phyloP scores from a whole-genome alignment of 164 flowering plant genomes.

The Cinnamomum chago region DNA sequence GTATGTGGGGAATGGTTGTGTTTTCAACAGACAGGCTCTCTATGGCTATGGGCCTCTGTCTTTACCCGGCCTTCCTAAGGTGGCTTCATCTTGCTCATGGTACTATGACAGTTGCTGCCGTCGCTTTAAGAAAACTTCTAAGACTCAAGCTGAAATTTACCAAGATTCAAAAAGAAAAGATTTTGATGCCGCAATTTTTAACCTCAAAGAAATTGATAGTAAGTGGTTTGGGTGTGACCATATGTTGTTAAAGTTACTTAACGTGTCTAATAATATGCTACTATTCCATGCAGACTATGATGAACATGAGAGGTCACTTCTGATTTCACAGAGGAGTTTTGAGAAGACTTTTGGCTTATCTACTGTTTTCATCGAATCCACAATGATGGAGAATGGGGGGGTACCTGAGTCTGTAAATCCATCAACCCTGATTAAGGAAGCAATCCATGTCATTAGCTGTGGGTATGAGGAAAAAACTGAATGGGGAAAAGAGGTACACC shows the following conservation, averaged over 20 bases:
- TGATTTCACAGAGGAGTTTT: constrained; percentile 89
- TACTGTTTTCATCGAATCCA: constrained; percentile 89
- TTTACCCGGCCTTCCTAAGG: constrained; percentile 53
- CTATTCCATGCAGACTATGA: constrained; percentile 63
- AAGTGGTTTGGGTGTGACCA: constrained; percentile 23
- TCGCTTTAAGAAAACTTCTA: constrained; percentile 62
- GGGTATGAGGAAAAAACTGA: constrained; percentile 97
- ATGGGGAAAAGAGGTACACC: constrained; percentile 93
- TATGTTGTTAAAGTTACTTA: background rate
- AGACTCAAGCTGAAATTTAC: constrained; percentile 59
- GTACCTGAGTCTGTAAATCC: constrained; percentile 75
- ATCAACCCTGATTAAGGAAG: constrained; percentile 77
- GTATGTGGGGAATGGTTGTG: constrained; percentile 96
- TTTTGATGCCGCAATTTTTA: constrained; percentile 89
- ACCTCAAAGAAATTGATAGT: constrained; percentile 91
- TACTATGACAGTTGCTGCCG: constrained; percentile 61
- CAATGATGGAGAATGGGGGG: constrained; percentile 94
- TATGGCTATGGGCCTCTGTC: constrained; percentile 92
- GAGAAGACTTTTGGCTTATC: constrained; percentile 95
- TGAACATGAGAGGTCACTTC: constrained; percentile 80
- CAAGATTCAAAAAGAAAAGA: constrained; percentile 83
- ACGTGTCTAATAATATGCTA: background rate
- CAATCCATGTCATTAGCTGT: constrained; percentile 96
- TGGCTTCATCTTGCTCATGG: constrained; percentile 63
- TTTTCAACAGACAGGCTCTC: constrained; percentile 92